Conservation (phyloP, 345 rosid genomes). For the Brassica incana region DNA sequence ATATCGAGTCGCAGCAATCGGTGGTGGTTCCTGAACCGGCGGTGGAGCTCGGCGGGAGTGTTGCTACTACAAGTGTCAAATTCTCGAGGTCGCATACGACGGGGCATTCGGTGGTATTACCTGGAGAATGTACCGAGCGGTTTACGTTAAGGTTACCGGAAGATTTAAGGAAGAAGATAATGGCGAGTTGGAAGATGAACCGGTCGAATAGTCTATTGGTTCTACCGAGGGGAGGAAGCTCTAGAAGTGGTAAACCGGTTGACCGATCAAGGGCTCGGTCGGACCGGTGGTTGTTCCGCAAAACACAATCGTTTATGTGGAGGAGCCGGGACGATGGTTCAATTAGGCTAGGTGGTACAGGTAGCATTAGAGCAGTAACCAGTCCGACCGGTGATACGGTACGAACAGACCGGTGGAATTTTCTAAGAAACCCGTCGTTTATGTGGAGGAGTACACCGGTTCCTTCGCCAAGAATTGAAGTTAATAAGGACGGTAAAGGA, state of each 20-base stretch:
- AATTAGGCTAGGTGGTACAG: conserved; percentile 30
- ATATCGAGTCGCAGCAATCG: conserved; percentile 27
- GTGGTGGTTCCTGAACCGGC: conserved; percentile 30
- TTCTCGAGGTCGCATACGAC: conserved; percentile 82
- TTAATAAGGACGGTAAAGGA: conserved; percentile 37
- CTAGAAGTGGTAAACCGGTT: conserved; percentile 44
- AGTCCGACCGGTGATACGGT: conserved; percentile 35
- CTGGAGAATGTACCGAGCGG: conserved; percentile 80
- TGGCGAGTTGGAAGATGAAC: conserved; percentile 59
- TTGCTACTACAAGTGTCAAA: conserved; percentile 27
- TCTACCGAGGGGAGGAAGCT: conserved; percentile 54
- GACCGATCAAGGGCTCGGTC: conserved; percentile 21
- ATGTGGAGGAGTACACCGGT: conserved; percentile 50
- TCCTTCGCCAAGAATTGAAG: conserved; percentile 49
- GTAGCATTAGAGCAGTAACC: conserved; percentile 1
- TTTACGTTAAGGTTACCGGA: conserved; percentile 74
- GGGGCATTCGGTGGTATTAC: conserved; percentile 84
- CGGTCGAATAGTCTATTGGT: conserved; percentile 65
- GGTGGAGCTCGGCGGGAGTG: conserved; percentile 44
- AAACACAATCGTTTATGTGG: conserved; percentile 40
- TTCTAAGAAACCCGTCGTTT: conserved; percentile 49
- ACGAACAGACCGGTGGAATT: conserved; percentile 60
- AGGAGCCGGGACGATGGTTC: conserved; percentile 38
- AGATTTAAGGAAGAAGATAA: conserved; percentile 69
- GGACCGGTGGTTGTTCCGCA: conserved; percentile 38